Evolutionary conservation across 2,329 filamentous ascomycete species (phyloP).

Genomic region (Neonectria sp.): DNA sequence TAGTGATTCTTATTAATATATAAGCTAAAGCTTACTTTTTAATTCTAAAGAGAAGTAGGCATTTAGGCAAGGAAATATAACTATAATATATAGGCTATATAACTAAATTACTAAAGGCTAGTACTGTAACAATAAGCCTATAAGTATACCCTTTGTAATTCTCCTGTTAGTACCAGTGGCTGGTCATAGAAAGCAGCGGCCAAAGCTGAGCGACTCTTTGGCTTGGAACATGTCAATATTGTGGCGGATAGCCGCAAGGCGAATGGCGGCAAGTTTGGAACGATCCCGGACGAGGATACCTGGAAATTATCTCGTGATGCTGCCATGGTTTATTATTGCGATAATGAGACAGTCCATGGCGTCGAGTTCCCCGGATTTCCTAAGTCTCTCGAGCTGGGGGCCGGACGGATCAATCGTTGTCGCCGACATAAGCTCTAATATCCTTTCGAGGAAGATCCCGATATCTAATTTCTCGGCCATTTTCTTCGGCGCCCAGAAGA

Average conservation of each 20-base stretch:
- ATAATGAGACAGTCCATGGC: constrained; percentile 95
- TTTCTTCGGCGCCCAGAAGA: constrained; percentile 97
- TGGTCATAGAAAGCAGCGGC: constrained; percentile 93
- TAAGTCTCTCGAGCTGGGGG: constrained; percentile 69
- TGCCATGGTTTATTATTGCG: constrained; percentile 89
- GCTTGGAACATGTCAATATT: constrained; percentile 82
- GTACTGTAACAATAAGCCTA: too few species aligned
- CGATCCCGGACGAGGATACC: constrained; percentile 81
- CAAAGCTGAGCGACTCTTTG: constrained; percentile 84
- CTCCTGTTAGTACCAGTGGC: constrained; percentile 87
- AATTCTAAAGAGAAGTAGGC: too few species aligned
- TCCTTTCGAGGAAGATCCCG: constrained; percentile 84
- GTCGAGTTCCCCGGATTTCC: constrained; percentile 90
- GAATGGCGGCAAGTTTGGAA: constrained; percentile 88
- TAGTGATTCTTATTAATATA: too few species aligned
- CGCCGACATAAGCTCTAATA: constrained; percentile 95
- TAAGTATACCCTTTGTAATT: too few species aligned
- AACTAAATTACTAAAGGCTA: too few species aligned
- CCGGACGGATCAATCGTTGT: constrained; percentile 81
- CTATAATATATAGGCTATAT: too few species aligned
- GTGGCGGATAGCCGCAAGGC: constrained; percentile 76
- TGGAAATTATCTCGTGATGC: constrained; percentile 82
- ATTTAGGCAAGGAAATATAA: too few species aligned
- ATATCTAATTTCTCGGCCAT: constrained; percentile 85
- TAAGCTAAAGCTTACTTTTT: too few species aligned